Evolutionary conservation across 768 basidiomycete genomes (phyloP).

Genomic region (Tricholoma hemisulphureum): DNA sequence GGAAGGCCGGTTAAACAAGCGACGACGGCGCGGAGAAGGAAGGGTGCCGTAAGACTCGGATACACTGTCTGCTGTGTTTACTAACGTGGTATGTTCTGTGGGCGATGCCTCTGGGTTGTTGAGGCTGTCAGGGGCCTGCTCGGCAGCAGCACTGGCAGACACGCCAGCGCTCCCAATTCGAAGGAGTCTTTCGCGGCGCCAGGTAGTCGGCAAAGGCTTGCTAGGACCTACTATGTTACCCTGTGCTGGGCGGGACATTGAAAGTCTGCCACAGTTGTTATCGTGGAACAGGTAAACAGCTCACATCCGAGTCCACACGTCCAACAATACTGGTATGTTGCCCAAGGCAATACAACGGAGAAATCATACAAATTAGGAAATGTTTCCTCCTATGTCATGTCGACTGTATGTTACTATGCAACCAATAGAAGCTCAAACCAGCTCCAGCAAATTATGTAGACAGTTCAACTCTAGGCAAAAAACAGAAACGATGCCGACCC

Average conservation of each 20-base stretch:
- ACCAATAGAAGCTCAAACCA: too few relatives aligned
- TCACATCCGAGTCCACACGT: too few relatives aligned
- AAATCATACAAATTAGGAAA: background rate
- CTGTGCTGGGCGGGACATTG: background rate
- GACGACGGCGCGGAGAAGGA: constrained; percentile 28
- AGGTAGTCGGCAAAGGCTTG: constrained; percentile 55
- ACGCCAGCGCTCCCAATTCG: constrained; percentile 48
- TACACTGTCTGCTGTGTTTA: constrained; percentile 22
- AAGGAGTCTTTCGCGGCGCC: constrained; percentile 61
- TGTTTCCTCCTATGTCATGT: background rate
- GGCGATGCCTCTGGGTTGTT: constrained; percentile 13
- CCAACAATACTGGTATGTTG: background rate
- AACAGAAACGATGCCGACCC: background rate
- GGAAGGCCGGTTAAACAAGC: constrained; percentile 24
- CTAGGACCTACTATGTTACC: constrained; percentile 18
- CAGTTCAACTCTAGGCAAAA: background rate
- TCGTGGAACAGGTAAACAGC: background rate
- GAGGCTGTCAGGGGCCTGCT: background rate
- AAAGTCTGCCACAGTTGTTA: background rate
- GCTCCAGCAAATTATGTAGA: background rate
- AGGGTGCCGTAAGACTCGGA: constrained; percentile 62
- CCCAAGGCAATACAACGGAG: too few relatives aligned
- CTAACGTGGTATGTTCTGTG: constrained; percentile 38
- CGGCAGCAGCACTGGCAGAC: constrained; percentile 15
- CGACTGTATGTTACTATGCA: background rate